These are phyloP conservation scores for Penicillium sp. DNA, from an alignment of 2,329 filamentous ascomycete genomes.

Conservation along the genomic window DNA sequence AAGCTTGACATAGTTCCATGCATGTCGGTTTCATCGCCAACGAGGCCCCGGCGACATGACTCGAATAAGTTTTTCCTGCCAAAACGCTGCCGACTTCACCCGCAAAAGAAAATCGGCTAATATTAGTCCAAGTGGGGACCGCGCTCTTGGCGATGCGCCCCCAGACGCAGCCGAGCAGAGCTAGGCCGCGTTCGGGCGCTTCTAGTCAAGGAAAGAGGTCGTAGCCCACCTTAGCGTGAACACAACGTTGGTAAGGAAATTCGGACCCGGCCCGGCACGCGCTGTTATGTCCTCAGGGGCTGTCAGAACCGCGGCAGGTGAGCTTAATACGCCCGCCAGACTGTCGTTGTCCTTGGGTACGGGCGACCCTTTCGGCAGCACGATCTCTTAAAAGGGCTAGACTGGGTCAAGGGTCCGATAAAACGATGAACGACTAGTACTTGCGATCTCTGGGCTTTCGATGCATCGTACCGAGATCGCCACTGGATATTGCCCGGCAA, in stretches of 20 bases:
- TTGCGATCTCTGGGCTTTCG: background rate
- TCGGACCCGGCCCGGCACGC: background rate
- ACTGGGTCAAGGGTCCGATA: too few relatives aligned
- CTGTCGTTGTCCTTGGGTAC: background rate
- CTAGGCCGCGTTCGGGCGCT: constrained; percentile 3
- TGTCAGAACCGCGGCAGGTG: background rate
- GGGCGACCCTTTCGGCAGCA: too few relatives aligned
- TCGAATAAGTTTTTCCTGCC: constrained; percentile 7
- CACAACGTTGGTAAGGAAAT: background rate
- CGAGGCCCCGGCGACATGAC: constrained; percentile 7
- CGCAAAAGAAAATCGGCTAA: constrained; percentile 5
- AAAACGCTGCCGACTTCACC: background rate
- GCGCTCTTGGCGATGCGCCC: constrained; percentile 1
- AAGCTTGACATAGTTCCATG: background rate
- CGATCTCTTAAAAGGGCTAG: too few relatives aligned
- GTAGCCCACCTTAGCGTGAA: constrained; percentile 5
- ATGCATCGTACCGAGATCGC: constrained; percentile 7
- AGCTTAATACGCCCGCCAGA: background rate
- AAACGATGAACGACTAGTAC: constrained; percentile 3
- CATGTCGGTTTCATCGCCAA: constrained; percentile 6
- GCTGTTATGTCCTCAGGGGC: background rate
- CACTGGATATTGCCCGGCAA: background rate
- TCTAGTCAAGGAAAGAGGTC: background rate
- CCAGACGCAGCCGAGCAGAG: background rate
- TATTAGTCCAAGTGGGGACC: constrained; percentile 6